These are phyloP conservation scores for Kwoniella heveanensis DNA, from an alignment of 768 basidiomycete genomes.

Conservation along the genomic window DNA sequence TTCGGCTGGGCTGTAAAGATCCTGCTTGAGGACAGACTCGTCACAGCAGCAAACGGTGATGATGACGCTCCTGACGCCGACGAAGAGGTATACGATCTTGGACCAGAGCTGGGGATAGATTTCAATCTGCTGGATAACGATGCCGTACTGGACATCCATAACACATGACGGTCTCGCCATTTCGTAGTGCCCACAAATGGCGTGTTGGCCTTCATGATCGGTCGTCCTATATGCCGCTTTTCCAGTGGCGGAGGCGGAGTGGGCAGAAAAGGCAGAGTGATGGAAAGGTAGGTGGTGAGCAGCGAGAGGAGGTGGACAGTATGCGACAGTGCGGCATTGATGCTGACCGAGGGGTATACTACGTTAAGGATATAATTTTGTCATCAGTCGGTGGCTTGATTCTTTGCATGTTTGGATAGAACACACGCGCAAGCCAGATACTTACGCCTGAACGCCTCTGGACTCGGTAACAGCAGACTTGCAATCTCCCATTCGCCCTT, in stretches of 20 bases:
- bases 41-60: too few species aligned
- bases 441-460: slow-evolving; percentile 38
- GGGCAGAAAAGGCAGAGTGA: slow-evolving; percentile 45
- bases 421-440: not conserved
- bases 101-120: too few species aligned
- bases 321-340: slow-evolving; percentile 48
- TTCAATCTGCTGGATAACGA: slow-evolving; percentile 22
- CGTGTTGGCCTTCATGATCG: slow-evolving; percentile 33
- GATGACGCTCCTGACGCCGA: too few species aligned
- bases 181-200: slow-evolving; percentile 42
- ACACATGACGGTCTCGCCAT: slow-evolving; percentile 31
- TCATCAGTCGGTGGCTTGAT: too few species aligned
- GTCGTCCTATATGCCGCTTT: slow-evolving; percentile 31
- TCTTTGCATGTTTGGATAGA: too few species aligned
- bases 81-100: too few species aligned
- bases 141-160: slow-evolving; percentile 36
- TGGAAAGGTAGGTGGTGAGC: slow-evolving; percentile 47
- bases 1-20: slow-evolving; percentile 4
- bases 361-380: slow-evolving; percentile 2
- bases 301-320: slow-evolving; percentile 47
- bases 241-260: slow-evolving; percentile 5
- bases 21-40: slow-evolving; percentile 8
- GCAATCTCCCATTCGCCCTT: slow-evolving; percentile 44
- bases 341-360: slow-evolving; percentile 33
- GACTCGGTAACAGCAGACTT: slow-evolving; percentile 29